Evolutionary conservation across 2,329 filamentous ascomycete species (phyloP).

Genomic region (Xylariaceae sp.): DNA sequence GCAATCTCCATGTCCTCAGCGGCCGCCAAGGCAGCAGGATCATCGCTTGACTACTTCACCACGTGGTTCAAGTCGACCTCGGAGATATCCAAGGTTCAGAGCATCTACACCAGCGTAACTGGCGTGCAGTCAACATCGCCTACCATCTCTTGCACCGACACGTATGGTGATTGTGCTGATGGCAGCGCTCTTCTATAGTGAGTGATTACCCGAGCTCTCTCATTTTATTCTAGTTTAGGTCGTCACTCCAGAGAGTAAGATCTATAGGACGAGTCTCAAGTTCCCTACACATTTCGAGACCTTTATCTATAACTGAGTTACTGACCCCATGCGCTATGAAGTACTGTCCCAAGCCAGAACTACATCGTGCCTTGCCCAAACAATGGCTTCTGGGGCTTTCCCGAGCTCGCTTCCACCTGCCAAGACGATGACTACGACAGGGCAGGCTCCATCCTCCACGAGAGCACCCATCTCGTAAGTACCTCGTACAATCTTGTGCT

Average conservation of each 20-base stretch:
- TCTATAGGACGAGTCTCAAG: no score
- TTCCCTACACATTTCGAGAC: background rate
- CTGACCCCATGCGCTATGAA: slow-evolving; percentile 4
- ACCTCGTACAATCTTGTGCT: background rate
- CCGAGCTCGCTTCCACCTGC: slow-evolving; percentile 14
- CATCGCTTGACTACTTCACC: slow-evolving; percentile 16
- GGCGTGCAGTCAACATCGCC: slow-evolving; percentile 21
- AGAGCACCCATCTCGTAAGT: slow-evolving; percentile 20
- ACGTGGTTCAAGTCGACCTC: slow-evolving; percentile 22
- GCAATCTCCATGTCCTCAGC: slow-evolving; percentile 18
- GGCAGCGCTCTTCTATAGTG: slow-evolving; percentile 19
- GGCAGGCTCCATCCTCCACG: slow-evolving; percentile 22
- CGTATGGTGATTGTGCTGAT: slow-evolving; percentile 16
- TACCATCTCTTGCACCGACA: slow-evolving; percentile 20
- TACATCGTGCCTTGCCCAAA: slow-evolving; percentile 16
- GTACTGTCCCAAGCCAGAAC: slow-evolving; percentile 19
- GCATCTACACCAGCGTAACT: slow-evolving; percentile 17
- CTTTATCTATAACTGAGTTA: background rate
- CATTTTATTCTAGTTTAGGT: no score
- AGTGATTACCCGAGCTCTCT: background rate
- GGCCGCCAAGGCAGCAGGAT: slow-evolving; percentile 13
- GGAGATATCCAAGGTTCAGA: slow-evolving; percentile 11
- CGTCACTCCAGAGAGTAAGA: no score
- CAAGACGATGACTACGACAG: slow-evolving; percentile 21
- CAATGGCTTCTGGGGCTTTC: slow-evolving; percentile 19